Evolutionary conservation across 1,284 basidiomycete species (phyloP).

Genomic region (Psilocybe mexicana): DNA sequence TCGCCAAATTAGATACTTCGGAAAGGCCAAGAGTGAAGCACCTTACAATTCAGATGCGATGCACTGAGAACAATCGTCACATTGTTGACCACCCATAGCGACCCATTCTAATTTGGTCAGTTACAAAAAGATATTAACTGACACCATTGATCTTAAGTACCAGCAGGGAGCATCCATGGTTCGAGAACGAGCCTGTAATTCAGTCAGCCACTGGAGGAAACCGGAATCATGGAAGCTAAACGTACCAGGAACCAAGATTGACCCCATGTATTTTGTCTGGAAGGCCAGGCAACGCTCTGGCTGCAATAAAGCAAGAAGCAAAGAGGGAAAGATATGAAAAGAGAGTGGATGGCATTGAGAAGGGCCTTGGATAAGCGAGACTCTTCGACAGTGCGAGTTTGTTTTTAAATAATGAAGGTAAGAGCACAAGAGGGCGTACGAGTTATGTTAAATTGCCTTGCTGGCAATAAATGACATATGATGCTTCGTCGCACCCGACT

Average conservation of each 20-base stretch:
- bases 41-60: constrained; percentile 62
- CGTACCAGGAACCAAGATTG: constrained; percentile 62
- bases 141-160: constrained; percentile 26
- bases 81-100: constrained; percentile 63
- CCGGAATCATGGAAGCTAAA: not conserved
- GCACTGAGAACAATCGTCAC: constrained; percentile 53
- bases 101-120: constrained; percentile 49
- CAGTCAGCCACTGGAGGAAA: not conserved
- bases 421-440: not conserved
- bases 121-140: not conserved
- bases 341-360: constrained; percentile 25
- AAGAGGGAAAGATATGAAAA: constrained; percentile 24
- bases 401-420: constrained; percentile 7
- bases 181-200: constrained; percentile 55
- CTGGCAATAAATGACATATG: constrained; percentile 6
- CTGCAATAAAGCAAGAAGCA: constrained; percentile 21
- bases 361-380: not conserved
- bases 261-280: constrained; percentile 65
- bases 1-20: constrained; percentile 1
- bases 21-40: not conserved
- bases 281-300: constrained; percentile 27
- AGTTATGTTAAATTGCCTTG: not conserved
- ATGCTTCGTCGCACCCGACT: not conserved
- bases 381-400: constrained; percentile 3
- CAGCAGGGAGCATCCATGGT: constrained; percentile 70